Evolutionary conservation across 331 rosid genomes (phyloP).

Genomic region (Erythrophleum ivorense): DNA sequence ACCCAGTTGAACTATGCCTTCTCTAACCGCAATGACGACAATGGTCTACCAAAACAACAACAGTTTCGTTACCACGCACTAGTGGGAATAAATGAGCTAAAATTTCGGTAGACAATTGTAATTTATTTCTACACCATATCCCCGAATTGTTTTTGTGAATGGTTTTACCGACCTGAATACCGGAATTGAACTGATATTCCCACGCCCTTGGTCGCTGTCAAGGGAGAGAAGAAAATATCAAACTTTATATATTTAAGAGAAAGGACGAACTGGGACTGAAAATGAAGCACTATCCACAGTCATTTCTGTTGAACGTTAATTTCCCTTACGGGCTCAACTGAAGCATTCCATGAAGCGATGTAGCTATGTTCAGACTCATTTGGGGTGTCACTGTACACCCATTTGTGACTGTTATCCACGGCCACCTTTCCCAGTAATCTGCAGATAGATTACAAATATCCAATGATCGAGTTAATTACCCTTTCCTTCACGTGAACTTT

Average conservation of each 20-base stretch:
- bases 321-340: constrained; percentile 74
- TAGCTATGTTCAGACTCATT: constrained; percentile 66
- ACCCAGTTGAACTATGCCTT: constrained; percentile 89
- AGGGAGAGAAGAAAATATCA: constrained; percentile 1
- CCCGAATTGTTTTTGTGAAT: neutral
- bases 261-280: neutral
- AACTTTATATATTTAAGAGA: neutral
- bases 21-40: constrained; percentile 80
- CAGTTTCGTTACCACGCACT: constrained; percentile 10
- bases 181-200: constrained; percentile 86
- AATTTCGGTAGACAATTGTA: neutral
- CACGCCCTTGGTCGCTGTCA: constrained; percentile 89
- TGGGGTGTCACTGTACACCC: constrained; percentile 73
- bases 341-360: constrained; percentile 74
- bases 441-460: constrained; percentile 37
- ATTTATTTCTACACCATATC: neutral
- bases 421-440: constrained; percentile 88
- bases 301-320: neutral
- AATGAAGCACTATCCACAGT: neutral
- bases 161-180: constrained; percentile 73
- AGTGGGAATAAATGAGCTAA: neutral
- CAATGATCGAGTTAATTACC: constrained; percentile 21
- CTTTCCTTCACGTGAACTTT: constrained; percentile 6
- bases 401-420: constrained; percentile 82
- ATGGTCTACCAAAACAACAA: constrained; percentile 61